Base-by-base conservation (phyloP, 2,329 filamentous ascomycete genomes). In the Aspergillus neotritici region DNA sequence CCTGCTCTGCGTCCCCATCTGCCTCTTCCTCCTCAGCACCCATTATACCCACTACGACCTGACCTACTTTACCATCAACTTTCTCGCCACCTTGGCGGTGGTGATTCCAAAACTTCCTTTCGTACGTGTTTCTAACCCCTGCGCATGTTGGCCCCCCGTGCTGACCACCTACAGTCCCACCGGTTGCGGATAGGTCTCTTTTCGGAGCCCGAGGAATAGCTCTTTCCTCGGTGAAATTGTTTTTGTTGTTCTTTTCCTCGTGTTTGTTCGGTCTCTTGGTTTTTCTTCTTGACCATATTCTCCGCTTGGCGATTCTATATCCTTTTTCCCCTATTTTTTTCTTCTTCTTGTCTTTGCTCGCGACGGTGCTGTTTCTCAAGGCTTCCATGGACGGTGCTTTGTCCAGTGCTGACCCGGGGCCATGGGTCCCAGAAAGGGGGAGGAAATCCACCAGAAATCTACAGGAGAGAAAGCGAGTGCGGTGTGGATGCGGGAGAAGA, bases 1-100 rank as follows among this genome's bases (percentile, higher is more conserved):
- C 63, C 76, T 98, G 47, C 82, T 97, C 57, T 88, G 85, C 60
- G 91, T 97, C 29, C 93, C 93, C 31, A 94, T 98, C 58, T 79
- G 90, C 52, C 78, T 98, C 51, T 98, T 98, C 68, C 78, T 98
- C 43, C 76, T 97, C 59, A 97, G 91, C 78, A 98, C 93, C 16
- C 93, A 98, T 70, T 98, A 97, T 71, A 97, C 93, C 36, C 91
- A 97, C 70, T 98, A 97, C 75, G 91, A 96, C 70, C 69, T 96
- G 64, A 86, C 88, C 34, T 97, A 95, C 70, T 98, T 98, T 64
- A 88, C 86, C 58, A 93, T 98, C 73, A 98, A 98, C 73, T 91
- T 94, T 65, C 72, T 96, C 59, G 93, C 93, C 44, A 87, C 94
- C 31, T 73, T 98, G 62, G 88, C 79, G 34, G 93, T 98, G 43